Percentiles rank a stretch among this genome's conserved stretches.
phyloP scores from a whole-genome alignment of 371 early-diverging fungal genomes.

The Sporodiniella umbellata region DNA sequence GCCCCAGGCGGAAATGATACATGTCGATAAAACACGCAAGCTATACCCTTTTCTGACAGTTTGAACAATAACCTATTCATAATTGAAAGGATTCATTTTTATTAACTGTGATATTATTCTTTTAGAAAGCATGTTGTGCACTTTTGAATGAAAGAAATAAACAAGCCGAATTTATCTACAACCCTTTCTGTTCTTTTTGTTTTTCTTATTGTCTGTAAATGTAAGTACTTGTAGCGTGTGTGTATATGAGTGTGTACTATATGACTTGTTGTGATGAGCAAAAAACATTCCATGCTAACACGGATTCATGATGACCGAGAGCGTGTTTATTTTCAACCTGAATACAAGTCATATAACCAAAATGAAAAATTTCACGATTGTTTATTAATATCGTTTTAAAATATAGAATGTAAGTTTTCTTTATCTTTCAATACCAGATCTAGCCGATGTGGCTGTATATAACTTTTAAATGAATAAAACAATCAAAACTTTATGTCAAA shows the following conservation, averaged over 20 bases:
- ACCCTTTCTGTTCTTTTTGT: neutral
- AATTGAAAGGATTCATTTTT: neutral
- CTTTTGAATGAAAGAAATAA: neutral
- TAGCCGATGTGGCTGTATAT: too few species aligned
- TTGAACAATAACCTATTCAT: neutral
- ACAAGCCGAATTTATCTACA: too few species aligned
- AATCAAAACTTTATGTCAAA: too few species aligned
- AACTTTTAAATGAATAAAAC: too few species aligned
- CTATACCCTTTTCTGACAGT: constrained; percentile 26
- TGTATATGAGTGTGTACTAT: neutral
- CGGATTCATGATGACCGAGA: constrained; percentile 32
- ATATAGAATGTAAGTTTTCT: too few species aligned
- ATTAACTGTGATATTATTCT: constrained; percentile 1
- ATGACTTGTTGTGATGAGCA: constrained; percentile 20
- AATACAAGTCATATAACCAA: neutral
- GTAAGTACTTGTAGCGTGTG: neutral
- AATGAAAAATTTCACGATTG: too few species aligned
- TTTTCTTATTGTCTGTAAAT: neutral
- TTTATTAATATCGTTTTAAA: too few species aligned
- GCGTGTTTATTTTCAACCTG: constrained; percentile 16
- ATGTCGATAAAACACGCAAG: constrained; percentile 39
- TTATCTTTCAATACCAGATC: too few species aligned
- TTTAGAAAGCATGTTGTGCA: neutral
- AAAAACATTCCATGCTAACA: constrained; percentile 36
- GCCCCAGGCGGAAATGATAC: constrained; percentile 41